phyloP scores from a whole-genome alignment of 163 green algal species.

The Chlorella variabilis region DNA sequence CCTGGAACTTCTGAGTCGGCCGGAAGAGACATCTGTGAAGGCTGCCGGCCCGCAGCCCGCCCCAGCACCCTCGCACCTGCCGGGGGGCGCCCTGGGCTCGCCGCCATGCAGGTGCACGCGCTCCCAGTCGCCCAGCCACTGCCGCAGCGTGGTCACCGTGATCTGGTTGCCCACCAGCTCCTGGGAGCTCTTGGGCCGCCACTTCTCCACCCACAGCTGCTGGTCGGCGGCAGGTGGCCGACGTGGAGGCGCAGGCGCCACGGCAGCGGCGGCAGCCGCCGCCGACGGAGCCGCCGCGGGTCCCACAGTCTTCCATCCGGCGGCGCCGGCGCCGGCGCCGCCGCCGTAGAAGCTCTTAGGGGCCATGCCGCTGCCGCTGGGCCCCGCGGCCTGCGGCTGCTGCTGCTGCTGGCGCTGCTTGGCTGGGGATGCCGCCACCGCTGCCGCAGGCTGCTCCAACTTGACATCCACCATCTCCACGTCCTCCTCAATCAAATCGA shows the following conservation, averaged over 20 bases:
- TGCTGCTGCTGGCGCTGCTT: background rate
- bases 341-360: slow-evolving; percentile 3
- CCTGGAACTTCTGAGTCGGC: too few relatives aligned
- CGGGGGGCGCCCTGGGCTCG: slow-evolving; percentile 10
- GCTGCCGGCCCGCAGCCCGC: too few relatives aligned
- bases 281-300: background rate
- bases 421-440: too few relatives aligned
- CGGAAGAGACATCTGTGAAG: too few relatives aligned
- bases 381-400: background rate
- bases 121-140: slow-evolving; percentile 69
- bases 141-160: background rate
- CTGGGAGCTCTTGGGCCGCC: slow-evolving; percentile 71
- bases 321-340: background rate
- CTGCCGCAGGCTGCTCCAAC: background rate
- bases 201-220: slow-evolving; percentile 96
- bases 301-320: background rate
- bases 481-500: background rate
- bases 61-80: slow-evolving; percentile 39
- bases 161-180: slow-evolving; percentile 93
- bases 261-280: background rate
- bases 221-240: background rate
- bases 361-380: background rate
- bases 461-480: background rate
- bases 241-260: background rate
- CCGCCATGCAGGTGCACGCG: slow-evolving; percentile 69